These are phyloP conservation scores for Pyricularia pennisetigena DNA, from an alignment of 2,329 filamentous ascomycete genomes.

Conservation along the genomic window DNA sequence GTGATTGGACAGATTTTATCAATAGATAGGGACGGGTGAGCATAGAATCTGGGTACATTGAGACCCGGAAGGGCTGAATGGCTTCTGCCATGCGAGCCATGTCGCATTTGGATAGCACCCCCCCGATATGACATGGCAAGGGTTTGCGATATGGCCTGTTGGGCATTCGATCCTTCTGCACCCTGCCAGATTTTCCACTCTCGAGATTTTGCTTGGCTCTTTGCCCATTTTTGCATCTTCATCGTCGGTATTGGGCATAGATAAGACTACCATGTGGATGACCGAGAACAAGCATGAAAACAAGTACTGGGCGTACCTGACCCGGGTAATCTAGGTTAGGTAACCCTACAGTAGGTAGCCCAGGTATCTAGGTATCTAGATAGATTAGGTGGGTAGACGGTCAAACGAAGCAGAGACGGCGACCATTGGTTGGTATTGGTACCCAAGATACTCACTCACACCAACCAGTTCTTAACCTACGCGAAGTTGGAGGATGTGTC, in stretches of 20 bases:
- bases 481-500: too few relatives aligned
- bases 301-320: too few relatives aligned
- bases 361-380: too few relatives aligned
- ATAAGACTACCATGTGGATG: background rate
- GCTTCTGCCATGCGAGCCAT: background rate
- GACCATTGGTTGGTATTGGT: too few relatives aligned
- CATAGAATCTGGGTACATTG: background rate
- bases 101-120: background rate
- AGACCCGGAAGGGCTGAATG: background rate
- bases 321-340: too few relatives aligned
- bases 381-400: too few relatives aligned
- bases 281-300: background rate
- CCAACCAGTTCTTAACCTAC: too few relatives aligned
- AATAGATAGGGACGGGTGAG: background rate
- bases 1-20: background rate
- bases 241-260: background rate
- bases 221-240: background rate
- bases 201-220: background rate
- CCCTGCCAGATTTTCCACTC: background rate
- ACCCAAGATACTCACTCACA: too few relatives aligned
- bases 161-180: background rate
- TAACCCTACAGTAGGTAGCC: too few relatives aligned
- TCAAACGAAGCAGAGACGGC: too few relatives aligned
- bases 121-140: background rate
- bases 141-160: background rate